These are phyloP conservation scores for Colletotrichum tropicale DNA, from an alignment of 2,329 filamentous ascomycete species.

Conservation along the genomic window DNA sequence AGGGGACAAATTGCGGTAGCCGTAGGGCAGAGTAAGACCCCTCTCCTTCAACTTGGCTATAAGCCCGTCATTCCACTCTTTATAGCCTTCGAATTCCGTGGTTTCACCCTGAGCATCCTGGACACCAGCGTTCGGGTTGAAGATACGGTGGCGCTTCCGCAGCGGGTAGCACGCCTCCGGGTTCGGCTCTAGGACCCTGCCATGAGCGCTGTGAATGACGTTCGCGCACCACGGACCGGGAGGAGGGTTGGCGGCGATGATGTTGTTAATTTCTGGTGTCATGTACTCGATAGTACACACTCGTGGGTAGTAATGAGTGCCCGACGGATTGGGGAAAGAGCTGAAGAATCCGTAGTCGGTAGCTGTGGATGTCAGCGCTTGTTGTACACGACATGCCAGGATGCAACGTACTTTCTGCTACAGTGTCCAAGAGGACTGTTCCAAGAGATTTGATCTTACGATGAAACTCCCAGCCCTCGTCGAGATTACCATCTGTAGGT, in stretches of 20 bases:
- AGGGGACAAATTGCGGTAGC: conserved; percentile 13
- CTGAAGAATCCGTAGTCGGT: conserved; percentile 7
- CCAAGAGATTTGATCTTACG: conserved; percentile 7
- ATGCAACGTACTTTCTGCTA: neutral
- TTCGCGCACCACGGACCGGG: neutral
- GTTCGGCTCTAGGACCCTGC: neutral
- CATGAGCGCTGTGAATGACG: conserved; percentile 7
- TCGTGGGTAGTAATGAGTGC: neutral
- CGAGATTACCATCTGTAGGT: neutral
- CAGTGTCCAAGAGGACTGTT: neutral
- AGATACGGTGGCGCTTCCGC: conserved; percentile 34
- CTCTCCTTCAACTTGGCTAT: conserved; percentile 29
- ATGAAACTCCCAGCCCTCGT: neutral
- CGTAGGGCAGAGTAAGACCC: conserved; percentile 34
- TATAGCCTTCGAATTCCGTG: conserved; percentile 23
- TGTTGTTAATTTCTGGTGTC: neutral
- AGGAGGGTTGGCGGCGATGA: neutral
- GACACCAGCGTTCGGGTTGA: conserved; percentile 24
- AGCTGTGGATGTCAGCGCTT: neutral
- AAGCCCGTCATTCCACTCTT: conserved; percentile 23
- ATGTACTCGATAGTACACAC: neutral
- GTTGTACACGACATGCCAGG: neutral
- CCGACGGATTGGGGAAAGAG: neutral
- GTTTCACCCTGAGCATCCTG: conserved; percentile 27
- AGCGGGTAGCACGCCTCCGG: conserved; percentile 25